Base-by-base conservation (phyloP, 805 yeast genomes). In the Saccharomycopsis amapae region DNA sequence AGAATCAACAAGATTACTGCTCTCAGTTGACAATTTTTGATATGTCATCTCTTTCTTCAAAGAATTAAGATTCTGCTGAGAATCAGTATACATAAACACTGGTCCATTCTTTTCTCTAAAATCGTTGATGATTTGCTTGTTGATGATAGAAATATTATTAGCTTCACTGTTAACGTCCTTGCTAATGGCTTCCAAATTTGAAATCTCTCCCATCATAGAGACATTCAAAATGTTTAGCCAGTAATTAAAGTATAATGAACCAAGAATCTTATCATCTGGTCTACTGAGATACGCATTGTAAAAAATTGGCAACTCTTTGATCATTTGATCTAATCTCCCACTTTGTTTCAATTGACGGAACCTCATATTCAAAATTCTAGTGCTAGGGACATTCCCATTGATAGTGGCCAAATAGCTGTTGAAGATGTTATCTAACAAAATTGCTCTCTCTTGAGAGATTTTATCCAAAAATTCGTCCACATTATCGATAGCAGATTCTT, bases 381-480 rank as follows among this genome's bases (percentile, higher is more conserved):
- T 23, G 9, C 44, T 50, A 49, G 40, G 53, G 15, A 49, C 45
- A 23, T 54, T 55, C 19, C 58, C 58, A 19, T 47, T 43, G 18
- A 55, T 44, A 35, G 52, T 45, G n/a, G 59, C 33, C 10, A 61
- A 62, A 2, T 57, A 50, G 34, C 56, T 50, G 20, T 55, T 53
- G 36, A 64, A 47, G 2, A 58, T 50, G 15, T 55, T 46, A 9
- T 49, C 48, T 64, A 67, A 63, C 42, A 58, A 58, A 24, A 49
- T 44, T 10, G 46, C 53, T 3, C 60, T 55, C 22, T 54, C 45
- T 4, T 31, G 18, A n/a, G 53, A 43, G 22, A 56, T 49, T 31
- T 57, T 32, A 7, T 53, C 23, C n/a, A 34, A 35, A 50, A 61
- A 62, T 13, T 38, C 40, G 2, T 32, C 32, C 2, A 19, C 22